These are phyloP conservation scores for Vachellia collinsii DNA, from an alignment of 306 rosid genomes.

Conservation along the genomic window DNA sequence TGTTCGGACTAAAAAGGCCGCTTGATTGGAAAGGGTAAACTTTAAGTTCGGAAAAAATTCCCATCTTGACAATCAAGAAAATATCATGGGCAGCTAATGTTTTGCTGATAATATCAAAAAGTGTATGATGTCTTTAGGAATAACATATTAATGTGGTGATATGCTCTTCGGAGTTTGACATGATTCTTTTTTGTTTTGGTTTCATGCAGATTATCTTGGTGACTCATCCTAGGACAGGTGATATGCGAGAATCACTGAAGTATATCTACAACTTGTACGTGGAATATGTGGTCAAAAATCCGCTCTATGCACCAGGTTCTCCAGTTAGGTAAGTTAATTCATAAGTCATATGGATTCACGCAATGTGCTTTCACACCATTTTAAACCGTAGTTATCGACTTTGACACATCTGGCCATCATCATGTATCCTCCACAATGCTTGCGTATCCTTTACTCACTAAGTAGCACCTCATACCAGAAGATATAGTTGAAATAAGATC, in stretches of 20 bases:
- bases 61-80: not conserved
- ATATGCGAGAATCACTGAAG: conserved; percentile 81
- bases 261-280: conserved; percentile 93
- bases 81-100: not conserved
- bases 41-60: not conserved
- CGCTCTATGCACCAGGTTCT: conserved; percentile 80
- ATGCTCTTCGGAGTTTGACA: conserved; percentile 13
- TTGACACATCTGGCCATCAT: not conserved
- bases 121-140: not conserved
- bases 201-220: conserved; percentile 80
- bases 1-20: not conserved
- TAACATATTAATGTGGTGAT: not conserved
- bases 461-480: not conserved
- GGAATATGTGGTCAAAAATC: conserved; percentile 93
- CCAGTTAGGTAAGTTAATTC: conserved; percentile 64
- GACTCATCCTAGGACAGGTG: conserved; percentile 92
- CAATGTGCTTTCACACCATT: conserved; percentile 6
- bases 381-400: conserved; percentile 6
- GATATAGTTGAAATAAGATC: not conserved
- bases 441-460: not conserved
- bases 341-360: not conserved
- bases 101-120: conserved; percentile 34
- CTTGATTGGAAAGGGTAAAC: not conserved
- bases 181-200: conserved; percentile 13
- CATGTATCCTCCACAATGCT: not conserved